Percentiles rank a stretch among this genome's conserved stretches.
Conservation (phyloP, 768 basidiomycete species). For the Ephemerocybe angulata region DNA sequence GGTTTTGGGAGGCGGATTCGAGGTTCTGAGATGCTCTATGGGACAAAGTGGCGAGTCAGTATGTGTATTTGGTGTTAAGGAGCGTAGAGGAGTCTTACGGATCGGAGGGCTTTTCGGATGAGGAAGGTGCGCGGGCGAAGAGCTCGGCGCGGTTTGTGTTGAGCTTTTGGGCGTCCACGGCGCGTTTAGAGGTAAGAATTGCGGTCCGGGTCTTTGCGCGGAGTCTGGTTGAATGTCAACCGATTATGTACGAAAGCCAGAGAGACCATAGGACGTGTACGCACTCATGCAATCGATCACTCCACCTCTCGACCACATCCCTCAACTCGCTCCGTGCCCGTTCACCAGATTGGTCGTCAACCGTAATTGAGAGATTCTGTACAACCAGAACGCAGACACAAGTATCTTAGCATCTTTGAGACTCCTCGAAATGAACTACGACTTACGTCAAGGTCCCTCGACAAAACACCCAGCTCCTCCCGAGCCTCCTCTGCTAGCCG, state of each 20-base stretch:
- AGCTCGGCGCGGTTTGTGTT: conserved; percentile 68
- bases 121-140: conserved; percentile 22
- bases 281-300: conserved; percentile 48
- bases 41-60: no score
- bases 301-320: conserved; percentile 46
- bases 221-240: conserved; percentile 36
- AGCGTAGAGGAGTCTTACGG: no score
- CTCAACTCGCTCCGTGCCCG: conserved; percentile 47
- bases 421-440: conserved; percentile 9
- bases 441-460: conserved; percentile 65
- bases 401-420: conserved; percentile 10
- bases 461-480: conserved; percentile 65
- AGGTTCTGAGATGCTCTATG: background rate
- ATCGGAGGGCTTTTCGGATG: background rate
- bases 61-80: no score
- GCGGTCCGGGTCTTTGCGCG: conserved; percentile 65
- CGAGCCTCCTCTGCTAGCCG: conserved; percentile 70
- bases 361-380: conserved; percentile 52
- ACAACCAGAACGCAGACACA: conserved; percentile 31
- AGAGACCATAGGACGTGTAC: conserved; percentile 7
- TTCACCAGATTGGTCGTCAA: conserved; percentile 69
- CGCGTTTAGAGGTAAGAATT: conserved; percentile 67
- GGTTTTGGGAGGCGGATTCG: background rate
- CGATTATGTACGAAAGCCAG: background rate
- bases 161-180: conserved; percentile 55